Base-by-base conservation (phyloP, 345 rosid genomes). In the Gossypium anomalum region DNA sequence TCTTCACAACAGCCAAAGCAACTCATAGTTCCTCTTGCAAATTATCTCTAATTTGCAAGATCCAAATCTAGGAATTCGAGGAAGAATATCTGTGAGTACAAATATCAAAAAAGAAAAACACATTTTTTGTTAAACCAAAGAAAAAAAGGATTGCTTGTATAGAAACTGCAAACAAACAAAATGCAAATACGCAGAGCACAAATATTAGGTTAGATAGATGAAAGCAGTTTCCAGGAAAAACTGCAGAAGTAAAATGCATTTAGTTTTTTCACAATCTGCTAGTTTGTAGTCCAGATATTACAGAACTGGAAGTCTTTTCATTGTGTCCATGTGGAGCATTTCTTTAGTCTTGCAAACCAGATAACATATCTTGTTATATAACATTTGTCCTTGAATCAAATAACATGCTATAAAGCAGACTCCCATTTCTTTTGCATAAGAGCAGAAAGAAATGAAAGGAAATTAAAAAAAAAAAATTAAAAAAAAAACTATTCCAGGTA, bases 1-100 rank as follows among this genome's bases (percentile, higher is more conserved):
- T 89, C 98, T 58, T 75, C 87, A 56, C 97, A 95, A 78, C 99
- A 91, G 63, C 91, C 70, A 61, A 95, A 95, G 82, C 98, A 92
- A 71, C 96, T 79, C 98, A 94, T 94, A 78, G 64, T 78, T 85
- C 58, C 72, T 47, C 25, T 62, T 45, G 52, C 53, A 52, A 72
- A 75, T 48, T 5, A 44, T 67, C 44, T 58, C 71, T 68, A 17
- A 60, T 34, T 79, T 67, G 52, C 61, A 48, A 62, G 29, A 34
- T 29, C 20, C 19, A 22, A 73, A 49, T 17, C 23, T 60, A 59
- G 2, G 45, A 45, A 52, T 52, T 19, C 25, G n/a, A 64, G 7
- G 15, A 71, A 64, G 51, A 29, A 11, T 41, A 12, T 38, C 17
- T 23, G 41, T 38, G n/a, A 38, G 29, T 15, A 22, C 67, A 44